Base-by-base conservation (phyloP, 352 stramenopile genomes). In the Phytophthora constricta region DNA sequence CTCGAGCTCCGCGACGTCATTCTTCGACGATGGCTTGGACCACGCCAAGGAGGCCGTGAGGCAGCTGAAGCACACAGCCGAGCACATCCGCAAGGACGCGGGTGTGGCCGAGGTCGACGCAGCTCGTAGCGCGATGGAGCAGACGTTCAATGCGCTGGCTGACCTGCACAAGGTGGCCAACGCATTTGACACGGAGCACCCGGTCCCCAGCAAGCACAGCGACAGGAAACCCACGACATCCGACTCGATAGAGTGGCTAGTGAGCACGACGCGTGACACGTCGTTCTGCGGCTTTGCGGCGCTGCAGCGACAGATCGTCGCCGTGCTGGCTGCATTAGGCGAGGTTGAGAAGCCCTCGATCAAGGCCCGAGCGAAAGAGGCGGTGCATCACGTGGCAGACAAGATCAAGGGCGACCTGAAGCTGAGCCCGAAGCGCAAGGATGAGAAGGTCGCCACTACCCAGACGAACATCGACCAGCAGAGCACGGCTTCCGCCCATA, bases 41-140 rank as follows among this genome's bases (percentile, higher is more conserved):
- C 63, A 73, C 41, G 68, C 63, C 31, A 72, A 72, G 16, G 68
- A 76, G n/a, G 63, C 63, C 5, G 42, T 76, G 22, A 69, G 72
- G 22, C 34, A 55, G 23, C 42, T 76, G 9, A 58, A 28, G 23
- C 68, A 70, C 34, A 25, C 45, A 13, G 63, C 48, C 9, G 63
- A 66, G 20, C 63, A 76, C 17, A 65, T 66, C 25, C 52, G 42
- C 11, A 72, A 68, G 56, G 23, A 58, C 37, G 46, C 47, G 14
- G 53, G 52, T 9, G 47, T 20, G 50, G 46, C 48, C 10, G 57
- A 72, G n/a, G 48, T 45, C 9, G 54, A 56, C 31, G 5, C 51
- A 8, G 62, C 41, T 47, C 56, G 64, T n/a, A 65, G 48, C 5
- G 48, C 68, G 25, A 73, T 76, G 68, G 58, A 76, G 28, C 63